A percentile compares a stretch with the other conserved stretches of the same genome.
These are phyloP conservation scores for Xylariaceae sp. DNA, from an alignment of 2,329 filamentous ascomycete species.

Conservation along the genomic window DNA sequence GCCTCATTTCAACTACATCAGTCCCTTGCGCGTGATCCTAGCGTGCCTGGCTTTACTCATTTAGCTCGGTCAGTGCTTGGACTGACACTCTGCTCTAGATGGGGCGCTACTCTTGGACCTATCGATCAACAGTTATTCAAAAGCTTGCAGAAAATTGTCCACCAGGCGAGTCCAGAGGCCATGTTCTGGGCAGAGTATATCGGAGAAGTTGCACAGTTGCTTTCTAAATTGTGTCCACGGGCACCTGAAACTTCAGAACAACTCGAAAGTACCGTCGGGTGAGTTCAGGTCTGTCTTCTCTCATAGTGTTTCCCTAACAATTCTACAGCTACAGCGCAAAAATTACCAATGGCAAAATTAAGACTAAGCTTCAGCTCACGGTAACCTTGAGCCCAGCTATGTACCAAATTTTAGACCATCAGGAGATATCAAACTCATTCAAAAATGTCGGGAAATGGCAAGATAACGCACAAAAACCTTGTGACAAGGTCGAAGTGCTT, in stretches of 20 bases:
- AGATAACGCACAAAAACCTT: conserved; percentile 24
- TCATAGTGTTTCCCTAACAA: conserved; percentile 25
- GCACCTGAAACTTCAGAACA: conserved; percentile 47
- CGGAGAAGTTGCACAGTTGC: conserved; percentile 54
- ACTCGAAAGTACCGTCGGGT: conserved; percentile 50
- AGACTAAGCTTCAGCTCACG: conserved; percentile 38
- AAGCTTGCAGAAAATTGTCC: conserved; percentile 52
- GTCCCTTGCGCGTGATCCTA: conserved; percentile 71
- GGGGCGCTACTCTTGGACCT: conserved; percentile 67
- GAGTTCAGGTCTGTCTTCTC: conserved; percentile 33
- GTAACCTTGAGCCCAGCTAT: conserved; percentile 32
- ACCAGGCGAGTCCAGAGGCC: conserved; percentile 46
- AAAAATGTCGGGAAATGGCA: conserved; percentile 38
- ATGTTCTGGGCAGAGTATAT: conserved; percentile 62
- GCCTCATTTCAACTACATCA: conserved; percentile 75
- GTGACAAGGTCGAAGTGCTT: conserved; percentile 36
- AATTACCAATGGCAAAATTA: conserved; percentile 35
- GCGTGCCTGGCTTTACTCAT: conserved; percentile 77
- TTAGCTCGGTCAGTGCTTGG: conserved; percentile 73
- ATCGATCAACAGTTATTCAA: conserved; percentile 53
- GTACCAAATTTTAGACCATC: conserved; percentile 29
- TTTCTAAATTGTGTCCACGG: conserved; percentile 52
- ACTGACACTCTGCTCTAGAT: conserved; percentile 74
- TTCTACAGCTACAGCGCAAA: conserved; percentile 33
- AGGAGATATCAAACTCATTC: conserved; percentile 36